Percentiles rank a stretch among this genome's conserved stretches.
Evolutionary conservation across 2,329 filamentous ascomycete species (phyloP).

Genomic region (Fusarium xyrophilum): DNA sequence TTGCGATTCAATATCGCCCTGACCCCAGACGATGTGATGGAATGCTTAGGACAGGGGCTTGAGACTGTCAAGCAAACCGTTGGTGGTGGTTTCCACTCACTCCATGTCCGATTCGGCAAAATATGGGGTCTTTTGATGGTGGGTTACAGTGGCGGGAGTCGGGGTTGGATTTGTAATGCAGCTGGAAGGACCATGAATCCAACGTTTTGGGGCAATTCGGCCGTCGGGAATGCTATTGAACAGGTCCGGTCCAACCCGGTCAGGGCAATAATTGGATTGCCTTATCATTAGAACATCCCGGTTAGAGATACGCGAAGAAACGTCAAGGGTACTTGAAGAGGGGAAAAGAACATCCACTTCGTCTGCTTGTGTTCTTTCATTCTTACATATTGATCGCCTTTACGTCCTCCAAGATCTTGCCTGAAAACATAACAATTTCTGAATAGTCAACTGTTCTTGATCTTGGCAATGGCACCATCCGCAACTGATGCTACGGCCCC

Average conservation of each 20-base stretch:
- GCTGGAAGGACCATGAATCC: slow-evolving; percentile 2
- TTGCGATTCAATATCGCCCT: slow-evolving; percentile 13
- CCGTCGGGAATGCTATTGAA: slow-evolving; percentile 30
- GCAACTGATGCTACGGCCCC: slow-evolving; percentile 20
- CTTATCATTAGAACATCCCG: slow-evolving; percentile 4
- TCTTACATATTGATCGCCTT: neutral
- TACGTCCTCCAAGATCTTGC: neutral
- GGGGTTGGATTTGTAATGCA: slow-evolving; percentile 41
- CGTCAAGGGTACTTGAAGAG: slow-evolving; percentile 27
- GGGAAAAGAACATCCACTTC: neutral
- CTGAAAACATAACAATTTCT: neutral
- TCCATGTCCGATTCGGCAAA: slow-evolving; percentile 16
- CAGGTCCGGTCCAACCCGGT: slow-evolving; percentile 5
- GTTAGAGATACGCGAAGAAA: slow-evolving; percentile 8
- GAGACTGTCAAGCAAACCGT: neutral
- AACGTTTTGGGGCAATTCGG: slow-evolving; percentile 22
- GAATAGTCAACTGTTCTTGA: neutral
- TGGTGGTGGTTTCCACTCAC: slow-evolving; percentile 19
- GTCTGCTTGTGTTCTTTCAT: slow-evolving; percentile 9
- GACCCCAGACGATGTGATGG: slow-evolving; percentile 1
- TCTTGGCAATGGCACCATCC: slow-evolving; percentile 31
- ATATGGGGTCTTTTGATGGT: slow-evolving; percentile 31
- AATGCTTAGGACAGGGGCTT: slow-evolving; percentile 3
- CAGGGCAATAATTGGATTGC: slow-evolving; percentile 6
- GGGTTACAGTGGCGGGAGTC: slow-evolving; percentile 34